These are phyloP conservation scores for Starmerella powellii DNA, from an alignment of 805 yeast species.

Conservation along the genomic window DNA sequence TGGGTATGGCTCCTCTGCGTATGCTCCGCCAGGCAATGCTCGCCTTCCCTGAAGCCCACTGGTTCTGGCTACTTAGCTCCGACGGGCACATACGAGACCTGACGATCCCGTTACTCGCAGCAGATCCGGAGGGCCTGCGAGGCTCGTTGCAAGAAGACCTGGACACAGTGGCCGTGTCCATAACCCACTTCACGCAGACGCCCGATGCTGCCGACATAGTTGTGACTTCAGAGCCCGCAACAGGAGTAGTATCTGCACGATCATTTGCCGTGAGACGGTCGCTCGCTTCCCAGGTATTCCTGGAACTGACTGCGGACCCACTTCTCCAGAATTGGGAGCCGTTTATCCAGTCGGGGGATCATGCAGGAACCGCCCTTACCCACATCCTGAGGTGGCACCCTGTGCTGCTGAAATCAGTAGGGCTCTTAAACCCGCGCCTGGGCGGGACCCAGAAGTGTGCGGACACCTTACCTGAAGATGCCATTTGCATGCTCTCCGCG, in stretches of 20 bases:
- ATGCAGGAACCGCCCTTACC: constrained; percentile 12
- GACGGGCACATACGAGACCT: constrained; percentile 35
- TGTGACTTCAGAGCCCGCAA: neutral
- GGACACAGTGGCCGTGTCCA: neutral
- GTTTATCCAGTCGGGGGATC: constrained; percentile 2
- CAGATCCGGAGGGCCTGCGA: neutral
- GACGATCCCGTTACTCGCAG: neutral
- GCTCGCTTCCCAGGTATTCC: neutral
- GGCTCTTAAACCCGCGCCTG: constrained; percentile 7
- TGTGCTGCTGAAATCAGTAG: constrained; percentile 1
- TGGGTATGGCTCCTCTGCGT: constrained; percentile 45
- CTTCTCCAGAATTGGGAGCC: constrained; percentile 6
- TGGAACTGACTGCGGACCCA: constrained; percentile 9
- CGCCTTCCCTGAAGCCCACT: constrained; percentile 73
- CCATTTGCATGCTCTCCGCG: neutral
- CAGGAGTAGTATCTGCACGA: constrained; percentile 1
- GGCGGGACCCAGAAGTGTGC: constrained; percentile 4
- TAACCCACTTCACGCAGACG: constrained; percentile 1
- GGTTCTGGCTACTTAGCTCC: constrained; percentile 72
- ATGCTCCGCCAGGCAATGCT: constrained; percentile 72
- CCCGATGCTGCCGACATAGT: neutral
- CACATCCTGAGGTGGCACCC: constrained; percentile 15
- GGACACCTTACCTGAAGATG: neutral
- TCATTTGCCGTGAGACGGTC: constrained; percentile 4
- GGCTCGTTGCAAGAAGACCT: neutral